These are phyloP conservation scores for Lipomyces orientalis DNA, from an alignment of 805 yeast genomes.

Conservation along the genomic window DNA sequence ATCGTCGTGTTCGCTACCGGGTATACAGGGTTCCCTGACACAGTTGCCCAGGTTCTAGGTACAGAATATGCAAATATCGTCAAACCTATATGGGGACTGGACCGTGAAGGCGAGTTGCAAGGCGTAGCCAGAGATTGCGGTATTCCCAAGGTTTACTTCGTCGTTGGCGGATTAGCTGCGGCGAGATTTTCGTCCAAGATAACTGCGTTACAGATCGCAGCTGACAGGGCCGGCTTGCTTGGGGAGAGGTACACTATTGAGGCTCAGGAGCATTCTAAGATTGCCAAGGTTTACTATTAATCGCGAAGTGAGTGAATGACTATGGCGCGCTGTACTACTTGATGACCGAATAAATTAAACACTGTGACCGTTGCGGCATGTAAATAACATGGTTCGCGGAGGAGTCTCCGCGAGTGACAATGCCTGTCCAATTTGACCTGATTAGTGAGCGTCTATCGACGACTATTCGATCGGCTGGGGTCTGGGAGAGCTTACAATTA, in stretches of 20 bases:
- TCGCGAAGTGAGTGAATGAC: too few species aligned
- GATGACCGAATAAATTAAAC: too few species aligned
- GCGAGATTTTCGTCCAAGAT: constrained; percentile 51
- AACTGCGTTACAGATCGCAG: constrained; percentile 52
- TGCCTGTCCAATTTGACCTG: too few species aligned
- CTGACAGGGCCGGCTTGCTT: constrained; percentile 37
- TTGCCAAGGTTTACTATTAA: too few species aligned
- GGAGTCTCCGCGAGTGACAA: too few species aligned
- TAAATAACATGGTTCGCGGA: too few species aligned
- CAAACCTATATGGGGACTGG: constrained; percentile 51
- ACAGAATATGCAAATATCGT: constrained; percentile 47
- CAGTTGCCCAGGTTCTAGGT: constrained; percentile 50
- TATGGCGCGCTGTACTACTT: too few species aligned
- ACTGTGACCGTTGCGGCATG: too few species aligned
- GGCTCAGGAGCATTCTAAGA: constrained; percentile 26
- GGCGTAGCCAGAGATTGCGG: constrained; percentile 51
- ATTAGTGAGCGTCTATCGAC: too few species aligned
- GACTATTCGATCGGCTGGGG: too few species aligned
- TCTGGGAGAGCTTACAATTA: too few species aligned
- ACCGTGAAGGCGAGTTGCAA: constrained; percentile 53
- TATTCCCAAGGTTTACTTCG: constrained; percentile 51
- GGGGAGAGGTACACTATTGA: constrained; percentile 37
- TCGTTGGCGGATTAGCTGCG: constrained; percentile 52
- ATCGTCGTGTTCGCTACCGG: constrained; percentile 56
- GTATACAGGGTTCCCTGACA: constrained; percentile 52